Evolutionary conservation across 2,329 filamentous ascomycete genomes (phyloP).

Genomic region (Penicillium aurantiogriseum): DNA sequence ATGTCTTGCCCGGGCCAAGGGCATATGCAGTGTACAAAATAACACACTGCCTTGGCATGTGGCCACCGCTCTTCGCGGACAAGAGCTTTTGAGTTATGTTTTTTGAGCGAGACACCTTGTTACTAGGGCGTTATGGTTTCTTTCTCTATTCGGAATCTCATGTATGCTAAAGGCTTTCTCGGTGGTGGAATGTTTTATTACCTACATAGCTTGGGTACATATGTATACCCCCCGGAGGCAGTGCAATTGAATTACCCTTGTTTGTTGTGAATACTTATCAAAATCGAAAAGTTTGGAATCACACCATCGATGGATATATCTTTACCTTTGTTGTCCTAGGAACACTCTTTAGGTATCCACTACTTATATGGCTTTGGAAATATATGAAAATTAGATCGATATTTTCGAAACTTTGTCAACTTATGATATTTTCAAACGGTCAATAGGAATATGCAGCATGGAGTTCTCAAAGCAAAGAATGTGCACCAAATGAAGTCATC

Average conservation of each 20-base stretch:
- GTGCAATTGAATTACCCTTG: slow-evolving; percentile 13
- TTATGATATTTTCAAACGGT: neutral
- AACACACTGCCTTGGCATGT: slow-evolving; percentile 51
- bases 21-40: slow-evolving; percentile 42
- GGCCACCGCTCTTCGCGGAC: slow-evolving; percentile 44
- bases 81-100: slow-evolving; percentile 43
- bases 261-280: neutral
- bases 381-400: neutral
- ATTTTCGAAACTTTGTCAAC: neutral
- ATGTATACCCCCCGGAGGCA: slow-evolving; percentile 9
- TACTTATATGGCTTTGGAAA: neutral
- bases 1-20: slow-evolving; percentile 43
- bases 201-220: slow-evolving; percentile 2
- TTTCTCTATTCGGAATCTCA: neutral
- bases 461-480: neutral
- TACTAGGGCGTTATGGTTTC: slow-evolving; percentile 11
- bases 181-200: slow-evolving; percentile 9
- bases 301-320: neutral
- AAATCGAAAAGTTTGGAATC: neutral
- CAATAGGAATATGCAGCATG: neutral
- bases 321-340: neutral
- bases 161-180: slow-evolving; percentile 7
- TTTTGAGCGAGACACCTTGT: slow-evolving; percentile 28
- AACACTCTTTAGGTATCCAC: too few relatives aligned
- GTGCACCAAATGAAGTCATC: neutral